Evolutionary conservation across 2,329 filamentous ascomycete genomes (phyloP), one percentile per base, ranked within the genome.

Genomic region (Aspergillus latus): DNA sequence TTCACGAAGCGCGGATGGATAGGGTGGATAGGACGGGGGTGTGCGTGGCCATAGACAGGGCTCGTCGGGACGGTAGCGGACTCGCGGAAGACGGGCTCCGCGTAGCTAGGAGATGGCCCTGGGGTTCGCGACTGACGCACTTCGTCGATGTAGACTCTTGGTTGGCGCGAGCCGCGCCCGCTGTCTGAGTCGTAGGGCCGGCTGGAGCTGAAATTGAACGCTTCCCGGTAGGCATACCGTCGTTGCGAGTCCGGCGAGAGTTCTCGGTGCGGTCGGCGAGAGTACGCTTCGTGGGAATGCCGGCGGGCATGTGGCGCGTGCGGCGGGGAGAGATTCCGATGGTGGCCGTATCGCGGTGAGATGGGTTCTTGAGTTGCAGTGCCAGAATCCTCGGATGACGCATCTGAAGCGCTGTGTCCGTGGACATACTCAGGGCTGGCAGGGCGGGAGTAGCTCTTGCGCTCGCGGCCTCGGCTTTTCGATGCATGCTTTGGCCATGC

Each of bases 251-350:
- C 62, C 2, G 71, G 65, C 0, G 70, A 72, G 2, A 66, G 49
- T 8, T 72, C 68, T 40, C 66, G 62, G 11, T 62, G 59, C 1
- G 68, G 68, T 58, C 63, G 65, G 16, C 69, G 66, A 2, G 58
- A 64, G 45, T 72, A 73, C 5, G 70, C 65, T 45, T 75, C 73
- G 44, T 75, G 73, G 2, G 54, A 57, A 28, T 73, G 72, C 4
- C 71, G 69, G 26, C 72, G 68, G 4, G 66, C 60, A 21, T 66
- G 60, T 15, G 60, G 57, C 11, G 60, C 36, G 3, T 62, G 57
- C 4, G 62, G 62, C 1, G 69, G 69, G 9, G 70, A 71, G 1
- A 74, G 55, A 51, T 71, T 64, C 3, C 62, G 61, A 11, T 59
- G 63, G 13, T 58, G 58, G 16, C 49, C 52, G 49, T 54, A 47